Evolutionary conservation across 768 basidiomycete genomes (phyloP), one percentile per base, ranked within the genome.

Genomic region (Mycena rebaudengoi): DNA sequence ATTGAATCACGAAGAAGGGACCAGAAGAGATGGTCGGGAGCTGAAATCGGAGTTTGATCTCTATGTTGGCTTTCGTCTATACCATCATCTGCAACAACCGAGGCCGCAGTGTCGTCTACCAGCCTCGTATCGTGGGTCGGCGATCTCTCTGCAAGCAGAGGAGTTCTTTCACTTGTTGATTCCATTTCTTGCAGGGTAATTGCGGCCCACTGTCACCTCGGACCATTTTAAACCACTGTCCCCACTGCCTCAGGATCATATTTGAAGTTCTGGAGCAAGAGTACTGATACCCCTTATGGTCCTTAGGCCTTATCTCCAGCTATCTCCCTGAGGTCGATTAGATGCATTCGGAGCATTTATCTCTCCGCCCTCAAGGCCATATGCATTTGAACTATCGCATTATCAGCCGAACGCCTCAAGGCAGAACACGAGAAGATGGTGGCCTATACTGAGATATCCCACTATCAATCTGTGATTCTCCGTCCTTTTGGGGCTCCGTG

Each of bases 1-100:
- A 86, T 75, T 11, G 88, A 88, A 75, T 88, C 88, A 45, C 81
- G 71, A 55, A 87, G 69, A 58, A 90, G 76, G 5, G 84, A 83
- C 52, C 55, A 71, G 62, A 88, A 76, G 68, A 67, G 60, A 41
- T 28, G 23, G n/a, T 65, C 59, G 35, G 43, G 50, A n/a, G n/a
- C n/a, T n/a, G n/a, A n/a, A n/a, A n/a, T n/a, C n/a, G n/a, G n/a
- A n/a, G n/a, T n/a, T n/a, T n/a, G n/a, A n/a, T n/a, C n/a, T n/a
- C n/a, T n/a, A n/a, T n/a, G n/a, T n/a, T n/a, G n/a, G n/a, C n/a
- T n/a, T n/a, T n/a, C n/a, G n/a, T n/a, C n/a, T n/a, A n/a, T n/a
- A n/a, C n/a, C n/a, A n/a, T n/a, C n/a, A n/a, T n/a, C n/a, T n/a
- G 32, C 21, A 25, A 7, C 25, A 16, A 39, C 4, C 26, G 48